Evolutionary conservation across 2,329 filamentous ascomycete genomes (phyloP).

Genomic region (Penicillium concentricum): DNA sequence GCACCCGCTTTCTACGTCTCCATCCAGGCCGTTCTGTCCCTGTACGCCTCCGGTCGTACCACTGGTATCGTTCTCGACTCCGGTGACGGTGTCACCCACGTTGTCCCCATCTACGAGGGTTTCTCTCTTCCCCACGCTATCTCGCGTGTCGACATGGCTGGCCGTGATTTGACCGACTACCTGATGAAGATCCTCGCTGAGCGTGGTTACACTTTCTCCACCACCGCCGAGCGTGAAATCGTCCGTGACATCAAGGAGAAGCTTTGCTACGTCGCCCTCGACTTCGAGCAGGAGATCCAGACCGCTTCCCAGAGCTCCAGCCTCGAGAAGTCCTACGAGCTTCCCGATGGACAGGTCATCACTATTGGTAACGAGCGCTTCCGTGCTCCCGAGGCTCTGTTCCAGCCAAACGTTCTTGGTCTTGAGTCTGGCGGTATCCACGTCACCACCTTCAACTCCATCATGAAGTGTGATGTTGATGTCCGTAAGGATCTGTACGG

Average conservation of each 20-base stretch:
- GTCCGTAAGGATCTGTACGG: conserved; percentile 99
- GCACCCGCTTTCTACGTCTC: conserved; percentile 99
- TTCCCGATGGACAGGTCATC: conserved; percentile 99
- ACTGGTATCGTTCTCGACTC: conserved; percentile 99
- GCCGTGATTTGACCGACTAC: conserved; percentile 99
- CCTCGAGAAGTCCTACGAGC: conserved; percentile 99
- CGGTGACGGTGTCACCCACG: conserved; percentile 99
- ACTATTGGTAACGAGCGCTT: conserved; percentile 99
- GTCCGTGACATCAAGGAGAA: conserved; percentile 99
- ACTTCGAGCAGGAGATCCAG: conserved; percentile 99
- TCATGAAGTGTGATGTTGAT: conserved; percentile 99
- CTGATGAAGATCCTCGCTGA: conserved; percentile 99
- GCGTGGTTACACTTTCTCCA: conserved; percentile 99
- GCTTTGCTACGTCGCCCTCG: conserved; percentile 99
- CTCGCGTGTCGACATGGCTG: conserved; percentile 99
- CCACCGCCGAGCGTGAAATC: conserved; percentile 99
- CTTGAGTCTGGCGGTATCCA: conserved; percentile 99
- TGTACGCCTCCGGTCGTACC: conserved; percentile 99
- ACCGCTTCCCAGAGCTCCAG: conserved; percentile 97
- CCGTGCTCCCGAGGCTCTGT: conserved; percentile 98
- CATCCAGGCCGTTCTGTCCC: conserved; percentile 97
- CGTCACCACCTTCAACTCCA: conserved; percentile 99
- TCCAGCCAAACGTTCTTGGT: conserved; percentile 97
- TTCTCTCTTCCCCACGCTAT: conserved; percentile 99
- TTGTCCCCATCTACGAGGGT: conserved; percentile 99